phyloP scores from a whole-genome alignment of 805 yeast genomes.

The Tetrapisispora arboricola region DNA sequence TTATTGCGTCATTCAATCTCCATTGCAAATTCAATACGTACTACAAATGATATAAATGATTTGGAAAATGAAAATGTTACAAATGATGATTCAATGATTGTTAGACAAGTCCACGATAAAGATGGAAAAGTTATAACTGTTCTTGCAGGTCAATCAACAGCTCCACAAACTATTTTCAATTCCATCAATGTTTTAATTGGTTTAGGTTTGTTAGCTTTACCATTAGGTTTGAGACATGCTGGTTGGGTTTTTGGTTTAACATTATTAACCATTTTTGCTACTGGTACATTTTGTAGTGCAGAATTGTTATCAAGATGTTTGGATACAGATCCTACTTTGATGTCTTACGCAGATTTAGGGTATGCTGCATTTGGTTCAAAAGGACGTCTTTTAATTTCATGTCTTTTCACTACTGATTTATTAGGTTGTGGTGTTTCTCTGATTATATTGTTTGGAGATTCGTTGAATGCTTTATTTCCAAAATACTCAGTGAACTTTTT shows the following conservation, averaged over 20 bases:
- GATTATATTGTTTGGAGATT: slow-evolving; percentile 76
- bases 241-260: slow-evolving; percentile 65
- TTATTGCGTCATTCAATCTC: slow-evolving; percentile 32
- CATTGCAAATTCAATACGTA: slow-evolving; percentile 25
- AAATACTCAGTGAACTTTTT: slow-evolving; percentile 41
- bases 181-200: slow-evolving; percentile 71
- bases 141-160: slow-evolving; percentile 73
- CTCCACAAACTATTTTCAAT: slow-evolving; percentile 67
- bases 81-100: slow-evolving; percentile 41
- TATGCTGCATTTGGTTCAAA: slow-evolving; percentile 72
- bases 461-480: slow-evolving; percentile 61
- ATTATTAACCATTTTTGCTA: slow-evolving; percentile 50
- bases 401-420: slow-evolving; percentile 66
- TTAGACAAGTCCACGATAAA: slow-evolving; percentile 56
- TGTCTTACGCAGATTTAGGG: slow-evolving; percentile 85
- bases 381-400: slow-evolving; percentile 65
- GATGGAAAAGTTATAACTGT: slow-evolving; percentile 65
- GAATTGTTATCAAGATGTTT: slow-evolving; percentile 60
- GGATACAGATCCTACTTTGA: slow-evolving; percentile 68
- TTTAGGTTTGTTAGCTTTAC: slow-evolving; percentile 63
- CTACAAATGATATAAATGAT: slow-evolving; percentile 15
- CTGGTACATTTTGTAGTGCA: slow-evolving; percentile 69
- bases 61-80: slow-evolving; percentile 19
- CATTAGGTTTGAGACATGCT: slow-evolving; percentile 54
- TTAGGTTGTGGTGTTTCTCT: slow-evolving; percentile 75